Conservation (phyloP, 352 stramenopile genomes). For the Globisporangium middletonii region DNA sequence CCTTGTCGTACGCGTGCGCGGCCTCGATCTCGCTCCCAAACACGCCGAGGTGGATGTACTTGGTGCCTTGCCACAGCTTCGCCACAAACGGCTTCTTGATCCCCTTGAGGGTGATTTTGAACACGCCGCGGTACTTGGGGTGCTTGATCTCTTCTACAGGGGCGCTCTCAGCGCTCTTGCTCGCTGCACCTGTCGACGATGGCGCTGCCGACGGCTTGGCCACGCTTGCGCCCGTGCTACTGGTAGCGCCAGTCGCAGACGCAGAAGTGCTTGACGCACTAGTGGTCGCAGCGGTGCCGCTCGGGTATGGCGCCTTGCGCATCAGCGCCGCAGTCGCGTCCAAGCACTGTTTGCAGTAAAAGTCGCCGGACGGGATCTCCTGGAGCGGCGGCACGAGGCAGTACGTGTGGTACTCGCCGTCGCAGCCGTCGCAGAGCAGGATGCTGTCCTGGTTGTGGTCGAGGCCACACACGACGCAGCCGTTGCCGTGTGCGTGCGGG, state of each 20-base stretch:
- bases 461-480: slow-evolving; percentile 61
- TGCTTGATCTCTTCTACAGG: slow-evolving; percentile 46
- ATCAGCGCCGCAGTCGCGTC: slow-evolving; percentile 33
- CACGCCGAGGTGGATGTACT: slow-evolving; percentile 62
- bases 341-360: slow-evolving; percentile 75
- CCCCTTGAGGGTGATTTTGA: slow-evolving; percentile 72
- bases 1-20: slow-evolving; percentile 78
- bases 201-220: neutral
- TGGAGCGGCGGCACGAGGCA: slow-evolving; percentile 68
- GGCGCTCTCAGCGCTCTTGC: slow-evolving; percentile 11
- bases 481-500: slow-evolving; percentile 30
- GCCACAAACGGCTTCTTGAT: slow-evolving; percentile 80
- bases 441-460: slow-evolving; percentile 80
- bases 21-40: slow-evolving; percentile 77
- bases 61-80: slow-evolving; percentile 58
- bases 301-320: slow-evolving; percentile 21
- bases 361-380: slow-evolving; percentile 73
- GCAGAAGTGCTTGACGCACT: neutral
- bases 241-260: neutral
- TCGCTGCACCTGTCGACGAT: neutral
- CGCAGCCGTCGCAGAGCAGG: slow-evolving; percentile 77
- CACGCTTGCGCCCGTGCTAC: neutral
- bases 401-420: slow-evolving; percentile 85
- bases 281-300: neutral
- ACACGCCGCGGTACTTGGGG: slow-evolving; percentile 76